A percentile compares a stretch with the other conserved stretches of the same genome.
These are phyloP conservation scores for Candida oleophila DNA, from an alignment of 805 yeast genomes.

Conservation along the genomic window DNA sequence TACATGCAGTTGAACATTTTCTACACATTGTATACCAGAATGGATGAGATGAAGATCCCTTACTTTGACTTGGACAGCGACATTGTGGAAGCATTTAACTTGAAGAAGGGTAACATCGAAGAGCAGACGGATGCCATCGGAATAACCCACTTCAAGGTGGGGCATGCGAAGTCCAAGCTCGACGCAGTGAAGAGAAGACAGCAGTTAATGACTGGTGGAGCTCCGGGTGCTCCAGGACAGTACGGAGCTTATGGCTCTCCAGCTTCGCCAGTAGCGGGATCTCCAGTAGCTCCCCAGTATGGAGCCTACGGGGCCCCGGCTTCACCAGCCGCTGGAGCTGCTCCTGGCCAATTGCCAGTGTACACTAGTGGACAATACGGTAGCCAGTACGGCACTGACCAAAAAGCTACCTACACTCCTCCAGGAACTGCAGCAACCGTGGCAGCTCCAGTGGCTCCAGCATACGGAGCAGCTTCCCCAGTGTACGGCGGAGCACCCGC, in stretches of 20 bases:
- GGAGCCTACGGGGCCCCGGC: slow-evolving; percentile 8
- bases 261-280: slow-evolving; percentile 19
- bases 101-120: slow-evolving; percentile 87
- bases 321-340: slow-evolving; percentile 11
- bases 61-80: slow-evolving; percentile 87
- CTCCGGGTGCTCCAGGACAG: slow-evolving; percentile 16
- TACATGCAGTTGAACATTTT: slow-evolving; percentile 97
- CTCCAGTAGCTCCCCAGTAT: slow-evolving; percentile 22
- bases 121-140: slow-evolving; percentile 87
- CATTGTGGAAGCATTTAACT: slow-evolving; percentile 72
- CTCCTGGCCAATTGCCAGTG: slow-evolving; percentile 8
- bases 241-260: slow-evolving; percentile 6
- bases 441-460: slow-evolving; percentile 4
- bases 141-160: slow-evolving; percentile 86
- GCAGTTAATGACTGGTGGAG: slow-evolving; percentile 41
- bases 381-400: slow-evolving; percentile 9
- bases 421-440: slow-evolving; percentile 4
- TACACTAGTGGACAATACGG: slow-evolving; percentile 16
- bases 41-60: slow-evolving; percentile 96
- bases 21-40: slow-evolving; percentile 83
- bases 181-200: slow-evolving; percentile 81
- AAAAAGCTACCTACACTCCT: slow-evolving; percentile 4
- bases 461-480: slow-evolving; percentile 4
- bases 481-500: slow-evolving; percentile 26
- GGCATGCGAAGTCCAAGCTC: slow-evolving; percentile 81